Base-by-base conservation (phyloP, 1,284 basidiomycete species). In the Sporisorium iseilematis-ciliati region DNA sequence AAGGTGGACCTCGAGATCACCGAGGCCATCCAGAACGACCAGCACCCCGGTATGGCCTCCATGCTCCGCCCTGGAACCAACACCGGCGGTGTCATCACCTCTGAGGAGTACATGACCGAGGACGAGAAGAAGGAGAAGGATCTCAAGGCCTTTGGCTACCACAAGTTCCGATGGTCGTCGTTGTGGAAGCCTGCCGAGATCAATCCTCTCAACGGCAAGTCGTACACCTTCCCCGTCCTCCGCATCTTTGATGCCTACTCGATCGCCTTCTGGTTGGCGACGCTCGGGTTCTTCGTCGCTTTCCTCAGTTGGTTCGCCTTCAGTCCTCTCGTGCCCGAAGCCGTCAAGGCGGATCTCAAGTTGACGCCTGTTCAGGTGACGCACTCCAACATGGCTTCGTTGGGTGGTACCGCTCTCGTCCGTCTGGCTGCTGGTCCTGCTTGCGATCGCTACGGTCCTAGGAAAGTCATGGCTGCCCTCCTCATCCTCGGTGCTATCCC, bases 301-400 rank as follows among this genome's bases (percentile, higher is more conserved):
- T 86, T 86, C 72, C 80, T 90, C 21, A 88, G 89, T 16, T 91
- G 90, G 90, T 91, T 91, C 68, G 90, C 90, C 0, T 91, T 91
- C 79, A 87, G 89, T 18, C 90, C 90, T 0, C 87, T 91, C 11
- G 87, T 90, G 48, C 88, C 90, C 0, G 89, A 90, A 42, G 89
- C 88, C 5, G 90, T 91, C 82, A 89, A 88, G 66, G 75, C 78
- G 7, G 90, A 91, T 79, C 87, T 91, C 57, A 83, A 88, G 1
- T 83, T 91, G 18, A 88, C 89, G 3, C 67, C 85, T 16, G 84
- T 82, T 3, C 86, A 90, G 81, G 84, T 90, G 35, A 87, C 87
- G 26, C 89, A 90, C 80, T 90, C 89, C 2, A 91, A 90, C 77
- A 88, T 91, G 58, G 82, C 90, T 55, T 89, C 90, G 1, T 84